Conservation (phyloP, 768 basidiomycete genomes). For the Pulveroboletus frians region DNA sequence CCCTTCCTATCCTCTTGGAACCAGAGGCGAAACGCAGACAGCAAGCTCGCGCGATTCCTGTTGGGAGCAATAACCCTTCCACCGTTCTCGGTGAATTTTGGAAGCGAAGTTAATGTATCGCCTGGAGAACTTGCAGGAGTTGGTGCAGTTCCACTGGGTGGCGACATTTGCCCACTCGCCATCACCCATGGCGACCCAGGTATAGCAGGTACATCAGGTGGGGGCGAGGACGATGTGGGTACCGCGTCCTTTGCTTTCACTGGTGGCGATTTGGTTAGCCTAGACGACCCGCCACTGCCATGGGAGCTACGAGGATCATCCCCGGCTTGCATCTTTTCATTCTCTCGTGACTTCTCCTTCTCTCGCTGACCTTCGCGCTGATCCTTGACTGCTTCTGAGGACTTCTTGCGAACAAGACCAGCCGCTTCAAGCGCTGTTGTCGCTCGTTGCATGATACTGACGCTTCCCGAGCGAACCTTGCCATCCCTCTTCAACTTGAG, state of each 20-base stretch:
- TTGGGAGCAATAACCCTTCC: constrained; percentile 34
- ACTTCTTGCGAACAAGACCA: constrained; percentile 79
- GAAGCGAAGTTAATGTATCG: constrained; percentile 45
- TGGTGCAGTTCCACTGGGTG: constrained; percentile 32
- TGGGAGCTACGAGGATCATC: constrained; percentile 64
- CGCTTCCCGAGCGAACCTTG: constrained; percentile 79
- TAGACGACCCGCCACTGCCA: constrained; percentile 53
- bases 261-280: constrained; percentile 67
- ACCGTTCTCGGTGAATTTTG: constrained; percentile 33
- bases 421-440: constrained; percentile 87
- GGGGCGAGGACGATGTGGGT: constrained; percentile 46
- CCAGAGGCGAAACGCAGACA: constrained; percentile 85
- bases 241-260: constrained; percentile 46
- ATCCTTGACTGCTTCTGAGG: constrained; percentile 64
- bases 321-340: constrained; percentile 38
- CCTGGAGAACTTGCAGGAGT: constrained; percentile 53
- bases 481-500: constrained; percentile 46
- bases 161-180: constrained; percentile 40
- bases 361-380: constrained; percentile 46
- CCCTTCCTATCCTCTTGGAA: constrained; percentile 89
- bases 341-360: constrained; percentile 40
- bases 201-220: constrained; percentile 34
- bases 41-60: constrained; percentile 71
- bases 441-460: constrained; percentile 94
- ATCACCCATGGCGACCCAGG: constrained; percentile 73